phyloP scores from a whole-genome alignment of 2,329 filamentous ascomycete species.

The Beauveria sp. region DNA sequence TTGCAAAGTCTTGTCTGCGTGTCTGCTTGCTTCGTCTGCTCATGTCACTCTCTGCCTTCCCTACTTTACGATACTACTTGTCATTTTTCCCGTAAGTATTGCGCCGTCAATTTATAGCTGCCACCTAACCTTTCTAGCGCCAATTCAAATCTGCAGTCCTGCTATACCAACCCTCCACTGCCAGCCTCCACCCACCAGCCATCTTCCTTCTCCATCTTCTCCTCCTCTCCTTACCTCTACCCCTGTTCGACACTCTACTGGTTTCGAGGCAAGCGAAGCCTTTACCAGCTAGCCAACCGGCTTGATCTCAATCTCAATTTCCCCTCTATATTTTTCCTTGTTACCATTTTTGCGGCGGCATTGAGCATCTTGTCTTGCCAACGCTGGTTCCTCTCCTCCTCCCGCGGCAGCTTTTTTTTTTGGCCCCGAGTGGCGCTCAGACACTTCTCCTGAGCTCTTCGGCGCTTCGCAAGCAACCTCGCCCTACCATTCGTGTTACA shows the following conservation, averaged over 20 bases:
- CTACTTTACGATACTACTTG: not conserved
- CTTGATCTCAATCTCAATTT: not conserved
- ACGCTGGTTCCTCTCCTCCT: not conserved
- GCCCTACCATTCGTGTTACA: not conserved
- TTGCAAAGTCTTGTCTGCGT: not conserved
- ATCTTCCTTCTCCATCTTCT: not conserved
- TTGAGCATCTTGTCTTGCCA: not conserved
- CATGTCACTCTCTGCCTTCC: slow-evolving; percentile 1
- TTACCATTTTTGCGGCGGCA: not conserved
- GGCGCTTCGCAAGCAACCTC: slow-evolving; percentile 1
- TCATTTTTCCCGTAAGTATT: no score
- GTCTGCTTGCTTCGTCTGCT: not conserved
- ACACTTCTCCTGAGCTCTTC: slow-evolving; percentile 9
- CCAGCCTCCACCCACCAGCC: not conserved
- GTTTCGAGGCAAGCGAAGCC: not conserved
- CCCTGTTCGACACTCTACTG: not conserved
- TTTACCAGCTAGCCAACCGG: not conserved
- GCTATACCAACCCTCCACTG: not conserved
- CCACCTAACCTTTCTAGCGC: not conserved
- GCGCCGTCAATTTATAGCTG: not conserved
- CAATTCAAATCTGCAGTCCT: not conserved
- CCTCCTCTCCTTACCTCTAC: not conserved
- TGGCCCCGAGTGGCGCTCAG: slow-evolving; percentile 1
- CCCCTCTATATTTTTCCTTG: not conserved
- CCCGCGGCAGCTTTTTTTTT: not conserved